Conservation (phyloP, 257 asterid species). For the Solanum ossicruentum region DNA sequence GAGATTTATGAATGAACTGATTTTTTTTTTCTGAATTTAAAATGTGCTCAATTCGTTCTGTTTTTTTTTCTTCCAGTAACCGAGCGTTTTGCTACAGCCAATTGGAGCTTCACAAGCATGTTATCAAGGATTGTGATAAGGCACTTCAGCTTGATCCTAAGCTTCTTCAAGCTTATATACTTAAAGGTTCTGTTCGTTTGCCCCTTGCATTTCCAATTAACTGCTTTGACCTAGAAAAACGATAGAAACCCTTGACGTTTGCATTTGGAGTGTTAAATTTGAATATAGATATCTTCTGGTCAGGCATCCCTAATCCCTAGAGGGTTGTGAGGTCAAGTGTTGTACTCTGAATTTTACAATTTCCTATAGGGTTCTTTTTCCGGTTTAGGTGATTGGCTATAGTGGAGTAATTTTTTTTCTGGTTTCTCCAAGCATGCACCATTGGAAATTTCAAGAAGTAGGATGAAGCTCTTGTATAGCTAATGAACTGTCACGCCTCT, state of each 20-base stretch:
- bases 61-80: conserved; percentile 37
- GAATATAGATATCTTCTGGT: neutral
- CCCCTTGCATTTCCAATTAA: neutral
- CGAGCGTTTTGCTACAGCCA: conserved; percentile 96
- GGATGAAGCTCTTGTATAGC: neutral
- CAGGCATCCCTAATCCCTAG: neutral
- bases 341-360: neutral
- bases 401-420: neutral
- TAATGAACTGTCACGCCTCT: neutral
- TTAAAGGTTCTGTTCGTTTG: conserved; percentile 47
- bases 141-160: conserved; percentile 83
- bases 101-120: conserved; percentile 96
- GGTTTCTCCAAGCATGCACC: neutral
- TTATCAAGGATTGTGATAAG: conserved; percentile 77
- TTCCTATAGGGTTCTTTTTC: neutral
- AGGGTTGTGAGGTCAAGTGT: neutral
- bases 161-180: conserved; percentile 69
- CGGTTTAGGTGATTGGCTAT: neutral
- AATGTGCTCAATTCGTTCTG: conserved; percentile 5
- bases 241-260: neutral
- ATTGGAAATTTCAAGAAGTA: neutral
- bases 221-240: neutral
- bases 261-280: neutral
- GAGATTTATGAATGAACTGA: conserved; percentile 3
- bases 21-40: neutral